Percentiles rank a stretch among this genome's conserved stretches.
Evolutionary conservation across 1,139 yeast genomes (phyloP).

Genomic region (Pneumocystis sp.): DNA sequence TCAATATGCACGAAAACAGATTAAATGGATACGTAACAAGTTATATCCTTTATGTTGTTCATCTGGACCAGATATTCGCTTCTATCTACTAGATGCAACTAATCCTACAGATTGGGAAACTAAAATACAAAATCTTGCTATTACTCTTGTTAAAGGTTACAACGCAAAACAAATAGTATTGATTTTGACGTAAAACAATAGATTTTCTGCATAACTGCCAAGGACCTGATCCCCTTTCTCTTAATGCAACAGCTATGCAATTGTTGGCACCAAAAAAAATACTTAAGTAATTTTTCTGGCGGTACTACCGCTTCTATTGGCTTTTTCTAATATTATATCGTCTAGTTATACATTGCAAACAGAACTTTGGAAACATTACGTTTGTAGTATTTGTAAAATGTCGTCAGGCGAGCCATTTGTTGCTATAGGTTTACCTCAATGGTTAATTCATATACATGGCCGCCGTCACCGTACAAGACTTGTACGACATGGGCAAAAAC

Average conservation of each 20-base stretch:
- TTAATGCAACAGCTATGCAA: neutral
- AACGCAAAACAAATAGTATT: neutral
- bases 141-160: neutral
- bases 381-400: neutral
- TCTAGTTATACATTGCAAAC: neutral
- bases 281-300: neutral
- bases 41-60: slow-evolving; percentile 39
- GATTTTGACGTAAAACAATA: neutral
- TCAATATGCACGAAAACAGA: slow-evolving; percentile 74
- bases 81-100: slow-evolving; percentile 64
- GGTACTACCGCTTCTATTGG: neutral
- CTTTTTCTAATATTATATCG: neutral
- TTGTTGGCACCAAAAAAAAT: neutral
- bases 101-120: slow-evolving; percentile 45
- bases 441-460: neutral
- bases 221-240: neutral
- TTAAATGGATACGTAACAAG: slow-evolving; percentile 79
- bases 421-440: neutral
- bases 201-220: neutral
- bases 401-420: neutral
- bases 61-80: slow-evolving; percentile 33
- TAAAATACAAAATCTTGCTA: neutral
- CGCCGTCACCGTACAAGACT: neutral
- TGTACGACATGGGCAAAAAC: neutral
- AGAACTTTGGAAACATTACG: neutral